Evolutionary conservation across 495 filamentous ascomycete genomes (phyloP).

Genomic region (Xylaria curta): DNA sequence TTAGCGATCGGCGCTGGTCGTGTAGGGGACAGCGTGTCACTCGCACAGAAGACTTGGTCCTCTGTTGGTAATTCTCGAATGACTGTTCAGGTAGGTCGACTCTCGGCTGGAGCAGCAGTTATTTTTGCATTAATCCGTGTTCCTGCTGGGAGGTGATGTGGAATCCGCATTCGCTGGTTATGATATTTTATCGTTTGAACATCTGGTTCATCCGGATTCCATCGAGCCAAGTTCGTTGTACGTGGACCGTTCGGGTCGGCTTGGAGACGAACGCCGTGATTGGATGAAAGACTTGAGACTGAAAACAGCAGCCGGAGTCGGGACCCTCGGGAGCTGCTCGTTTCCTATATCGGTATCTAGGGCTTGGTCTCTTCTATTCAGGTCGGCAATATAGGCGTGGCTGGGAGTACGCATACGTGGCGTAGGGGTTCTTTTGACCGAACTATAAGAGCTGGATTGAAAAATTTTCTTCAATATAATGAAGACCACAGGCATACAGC

Average conservation of each 20-base stretch:
- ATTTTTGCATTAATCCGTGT: neutral
- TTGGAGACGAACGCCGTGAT: neutral
- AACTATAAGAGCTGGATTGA: neutral
- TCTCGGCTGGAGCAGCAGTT: neutral
- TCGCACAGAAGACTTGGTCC: neutral
- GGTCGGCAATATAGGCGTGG: conserved; percentile 20
- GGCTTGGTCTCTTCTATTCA: neutral
- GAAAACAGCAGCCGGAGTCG: neutral
- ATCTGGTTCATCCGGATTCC: neutral
- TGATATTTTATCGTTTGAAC: neutral
- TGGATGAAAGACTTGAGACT: conserved; percentile 1
- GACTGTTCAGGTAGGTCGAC: neutral
- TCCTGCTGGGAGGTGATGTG: neutral
- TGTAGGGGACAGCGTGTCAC: neutral
- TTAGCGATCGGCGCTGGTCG: neutral
- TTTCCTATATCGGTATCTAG: neutral
- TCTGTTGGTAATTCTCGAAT: neutral
- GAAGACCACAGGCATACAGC: conserved; percentile 23
- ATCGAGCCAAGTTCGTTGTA: conserved; percentile 21
- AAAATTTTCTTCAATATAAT: conserved; percentile 14
- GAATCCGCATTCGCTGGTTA: neutral
- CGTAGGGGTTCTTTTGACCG: neutral
- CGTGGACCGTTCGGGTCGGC: neutral
- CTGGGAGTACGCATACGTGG: conserved; percentile 8
- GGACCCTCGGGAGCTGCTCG: neutral